These are phyloP conservation scores for Aphanoascus verrucosus DNA, from an alignment of 2,329 filamentous ascomycete genomes.

Conservation along the genomic window DNA sequence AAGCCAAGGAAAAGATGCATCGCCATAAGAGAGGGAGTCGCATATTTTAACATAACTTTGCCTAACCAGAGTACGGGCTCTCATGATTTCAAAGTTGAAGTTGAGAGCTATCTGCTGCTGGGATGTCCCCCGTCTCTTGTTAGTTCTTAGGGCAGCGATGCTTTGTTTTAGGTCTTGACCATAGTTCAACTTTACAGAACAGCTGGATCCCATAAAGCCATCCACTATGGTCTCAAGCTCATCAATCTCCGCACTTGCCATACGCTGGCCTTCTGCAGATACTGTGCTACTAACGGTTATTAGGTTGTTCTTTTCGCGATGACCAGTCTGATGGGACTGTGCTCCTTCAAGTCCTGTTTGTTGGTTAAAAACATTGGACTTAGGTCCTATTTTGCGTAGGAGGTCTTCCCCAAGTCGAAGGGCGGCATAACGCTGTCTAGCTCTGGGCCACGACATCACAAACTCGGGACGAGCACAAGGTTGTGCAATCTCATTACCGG, in stretches of 20 bases:
- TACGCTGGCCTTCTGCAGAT: neutral
- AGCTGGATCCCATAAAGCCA: neutral
- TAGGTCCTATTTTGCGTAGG: neutral
- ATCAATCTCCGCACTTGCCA: neutral
- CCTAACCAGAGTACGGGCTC: slow-evolving; percentile 17
- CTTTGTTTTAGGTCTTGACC: slow-evolving; percentile 30
- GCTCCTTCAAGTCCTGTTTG: neutral
- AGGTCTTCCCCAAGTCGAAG: neutral
- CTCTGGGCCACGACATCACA: neutral
- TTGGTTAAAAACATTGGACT: neutral
- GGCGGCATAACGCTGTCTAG: neutral
- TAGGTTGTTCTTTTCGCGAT: neutral
- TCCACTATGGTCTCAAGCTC: slow-evolving; percentile 1
- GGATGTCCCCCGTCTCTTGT: neutral
- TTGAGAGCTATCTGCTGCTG: neutral
- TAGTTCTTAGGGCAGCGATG: slow-evolving; percentile 25
- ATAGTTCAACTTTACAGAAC: slow-evolving; percentile 21
- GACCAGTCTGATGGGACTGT: neutral
- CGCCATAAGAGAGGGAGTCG: slow-evolving; percentile 15
- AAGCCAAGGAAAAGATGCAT: slow-evolving; percentile 29
- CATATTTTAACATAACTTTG: slow-evolving; percentile 12
- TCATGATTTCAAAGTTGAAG: slow-evolving; percentile 17
- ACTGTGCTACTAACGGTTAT: neutral
- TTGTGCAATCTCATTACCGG: neutral
- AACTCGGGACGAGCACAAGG: neutral